Conservation (phyloP, 352 stramenopile genomes). For the Phytophthora megakarya region DNA sequence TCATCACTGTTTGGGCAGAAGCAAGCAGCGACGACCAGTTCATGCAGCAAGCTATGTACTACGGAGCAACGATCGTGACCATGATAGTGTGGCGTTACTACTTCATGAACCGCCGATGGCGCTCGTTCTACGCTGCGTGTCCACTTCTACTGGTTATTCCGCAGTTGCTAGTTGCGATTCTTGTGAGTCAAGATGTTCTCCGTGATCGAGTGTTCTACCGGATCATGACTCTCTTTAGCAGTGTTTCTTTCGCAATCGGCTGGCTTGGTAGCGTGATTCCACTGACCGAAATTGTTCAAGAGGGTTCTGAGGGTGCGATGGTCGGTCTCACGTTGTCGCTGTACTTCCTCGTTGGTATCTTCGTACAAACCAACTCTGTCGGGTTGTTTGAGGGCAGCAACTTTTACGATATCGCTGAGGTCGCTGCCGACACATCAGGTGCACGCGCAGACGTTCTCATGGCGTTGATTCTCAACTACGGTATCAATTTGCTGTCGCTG, state of each 20-base stretch:
- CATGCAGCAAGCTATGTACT: constrained; percentile 26
- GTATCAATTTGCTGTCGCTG: constrained; percentile 44
- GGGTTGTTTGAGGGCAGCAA: constrained; percentile 43
- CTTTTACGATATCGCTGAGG: constrained; percentile 38
- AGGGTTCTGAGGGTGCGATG: constrained; percentile 54
- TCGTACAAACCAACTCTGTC: constrained; percentile 43
- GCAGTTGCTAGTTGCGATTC: constrained; percentile 26
- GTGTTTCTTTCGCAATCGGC: constrained; percentile 22
- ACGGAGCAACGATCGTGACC: constrained; percentile 27
- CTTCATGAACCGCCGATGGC: constrained; percentile 53
- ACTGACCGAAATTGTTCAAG: constrained; percentile 59
- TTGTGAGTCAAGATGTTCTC: constrained; percentile 36
- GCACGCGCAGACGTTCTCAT: constrained; percentile 33
- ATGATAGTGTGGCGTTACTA: constrained; percentile 42
- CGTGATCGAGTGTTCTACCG: constrained; percentile 42
- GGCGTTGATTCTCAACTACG: constrained; percentile 49
- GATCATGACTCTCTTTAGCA: constrained; percentile 29
- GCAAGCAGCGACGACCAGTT: constrained; percentile 33
- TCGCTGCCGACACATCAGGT: constrained; percentile 21
- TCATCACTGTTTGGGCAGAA: constrained; percentile 39
- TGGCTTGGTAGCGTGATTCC: constrained; percentile 45
- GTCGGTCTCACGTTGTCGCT: constrained; percentile 52
- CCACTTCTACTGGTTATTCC: constrained; percentile 38
- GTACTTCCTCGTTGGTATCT: constrained; percentile 43
- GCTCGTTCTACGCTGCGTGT: constrained; percentile 34